Conservation (phyloP, 768 basidiomycete species). For the Tephrocybe sp. region DNA sequence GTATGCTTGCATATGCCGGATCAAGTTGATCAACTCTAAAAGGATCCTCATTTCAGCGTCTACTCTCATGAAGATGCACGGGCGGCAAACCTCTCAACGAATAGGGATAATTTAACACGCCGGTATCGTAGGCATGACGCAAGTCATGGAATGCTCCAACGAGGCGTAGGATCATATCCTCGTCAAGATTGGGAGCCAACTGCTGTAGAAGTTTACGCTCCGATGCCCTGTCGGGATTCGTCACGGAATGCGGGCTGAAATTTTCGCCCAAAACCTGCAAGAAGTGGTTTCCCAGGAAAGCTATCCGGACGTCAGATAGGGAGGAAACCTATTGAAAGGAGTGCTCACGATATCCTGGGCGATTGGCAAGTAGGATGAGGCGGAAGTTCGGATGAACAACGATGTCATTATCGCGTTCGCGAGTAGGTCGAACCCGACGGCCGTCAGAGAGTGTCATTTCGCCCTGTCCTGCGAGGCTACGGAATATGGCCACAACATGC, state of each 20-base stretch:
- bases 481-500: slow-evolving; percentile 70
- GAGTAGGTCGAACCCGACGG: slow-evolving; percentile 45
- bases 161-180: slow-evolving; percentile 52
- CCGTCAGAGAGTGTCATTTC: slow-evolving; percentile 67
- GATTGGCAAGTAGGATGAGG: slow-evolving; percentile 60
- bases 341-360: slow-evolving; percentile 67
- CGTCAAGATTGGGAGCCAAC: slow-evolving; percentile 56
- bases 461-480: slow-evolving; percentile 62
- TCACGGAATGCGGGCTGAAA: slow-evolving; percentile 63
- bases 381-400: slow-evolving; percentile 63
- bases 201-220: slow-evolving; percentile 58
- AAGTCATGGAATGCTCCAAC: slow-evolving; percentile 67
- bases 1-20: slow-evolving; percentile 61
- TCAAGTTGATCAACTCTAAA: slow-evolving; percentile 63
- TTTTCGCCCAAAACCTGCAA: slow-evolving; percentile 69
- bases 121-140: slow-evolving; percentile 53
- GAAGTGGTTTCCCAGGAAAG: slow-evolving; percentile 74
- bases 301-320: slow-evolving; percentile 26
- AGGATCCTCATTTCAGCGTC: not conserved
- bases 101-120: slow-evolving; percentile 62
- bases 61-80: not conserved
- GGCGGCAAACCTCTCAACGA: slow-evolving; percentile 52
- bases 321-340: not conserved
- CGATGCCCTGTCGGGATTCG: slow-evolving; percentile 66
- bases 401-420: slow-evolving; percentile 52